These are phyloP conservation scores for Quercus tomentella DNA, from an alignment of 331 rosid genomes.

Conservation along the genomic window DNA sequence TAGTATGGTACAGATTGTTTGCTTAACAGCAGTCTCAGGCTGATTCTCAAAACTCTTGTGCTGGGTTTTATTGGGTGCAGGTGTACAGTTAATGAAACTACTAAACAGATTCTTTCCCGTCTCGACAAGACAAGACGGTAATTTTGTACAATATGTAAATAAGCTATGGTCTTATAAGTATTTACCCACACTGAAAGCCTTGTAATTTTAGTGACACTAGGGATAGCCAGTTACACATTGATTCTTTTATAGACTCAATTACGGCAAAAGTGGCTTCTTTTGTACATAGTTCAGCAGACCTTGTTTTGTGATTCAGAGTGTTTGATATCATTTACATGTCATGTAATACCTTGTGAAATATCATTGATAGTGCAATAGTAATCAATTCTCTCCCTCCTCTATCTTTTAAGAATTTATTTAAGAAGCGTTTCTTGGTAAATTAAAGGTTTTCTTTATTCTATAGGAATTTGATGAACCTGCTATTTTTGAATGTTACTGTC, in stretches of 20 bases:
- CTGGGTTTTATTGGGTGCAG: slow-evolving; percentile 32
- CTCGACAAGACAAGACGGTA: neutral
- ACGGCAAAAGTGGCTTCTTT: slow-evolving; percentile 24
- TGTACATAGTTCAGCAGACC: slow-evolving; percentile 15
- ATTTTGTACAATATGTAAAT: slow-evolving; percentile 35
- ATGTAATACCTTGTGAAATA: neutral
- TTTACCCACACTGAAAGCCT: slow-evolving; percentile 1
- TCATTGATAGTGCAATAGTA: neutral
- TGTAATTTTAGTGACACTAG: slow-evolving; percentile 26
- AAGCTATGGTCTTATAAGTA: slow-evolving; percentile 25
- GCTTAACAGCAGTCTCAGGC: neutral
- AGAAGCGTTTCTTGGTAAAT: neutral
- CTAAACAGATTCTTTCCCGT: slow-evolving; percentile 32
- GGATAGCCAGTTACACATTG: slow-evolving; percentile 29
- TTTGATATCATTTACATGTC: neutral
- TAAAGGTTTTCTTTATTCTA: neutral
- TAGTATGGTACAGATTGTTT: neutral
- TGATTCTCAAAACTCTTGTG: slow-evolving; percentile 5
- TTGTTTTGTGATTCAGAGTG: neutral
- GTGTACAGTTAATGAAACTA: slow-evolving; percentile 33
- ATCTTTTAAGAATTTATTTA: neutral
- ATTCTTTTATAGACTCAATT: slow-evolving; percentile 30
- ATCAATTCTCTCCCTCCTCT: neutral
- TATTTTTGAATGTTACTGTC: neutral
- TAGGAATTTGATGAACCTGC: neutral